Percentiles rank a stretch among this genome's conserved stretches.
Conservation (phyloP, 2,329 filamentous ascomycete genomes). For the Aspergillus sp. region DNA sequence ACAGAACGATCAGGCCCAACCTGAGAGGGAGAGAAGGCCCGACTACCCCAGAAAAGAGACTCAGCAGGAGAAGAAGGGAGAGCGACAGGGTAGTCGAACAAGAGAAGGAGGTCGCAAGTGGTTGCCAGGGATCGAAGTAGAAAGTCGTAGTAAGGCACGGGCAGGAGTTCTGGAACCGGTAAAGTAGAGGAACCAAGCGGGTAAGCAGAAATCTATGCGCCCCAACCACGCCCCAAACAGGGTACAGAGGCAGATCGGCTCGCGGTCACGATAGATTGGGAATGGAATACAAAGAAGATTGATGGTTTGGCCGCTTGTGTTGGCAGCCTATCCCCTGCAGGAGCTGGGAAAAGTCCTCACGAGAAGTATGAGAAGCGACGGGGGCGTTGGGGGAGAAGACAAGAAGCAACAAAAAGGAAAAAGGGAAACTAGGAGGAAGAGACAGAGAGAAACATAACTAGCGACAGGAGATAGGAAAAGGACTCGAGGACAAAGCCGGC, state of each 20-base stretch:
- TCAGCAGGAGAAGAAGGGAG: background rate
- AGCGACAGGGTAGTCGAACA: conserved; percentile 9
- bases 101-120: conserved; percentile 21
- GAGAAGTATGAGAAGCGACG: conserved; percentile 13
- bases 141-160: conserved; percentile 15
- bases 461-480: background rate
- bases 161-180: conserved; percentile 16
- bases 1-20: conserved; percentile 3
- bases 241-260: background rate
- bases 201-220: conserved; percentile 20
- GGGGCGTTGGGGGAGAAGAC: conserved; percentile 13
- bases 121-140: conserved; percentile 33
- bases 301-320: conserved; percentile 1
- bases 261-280: background rate
- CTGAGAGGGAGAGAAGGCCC: background rate
- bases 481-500: background rate
- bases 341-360: conserved; percentile 4
- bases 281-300: conserved; percentile 3
- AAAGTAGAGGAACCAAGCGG: conserved; percentile 21
- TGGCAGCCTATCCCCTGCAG: background rate
- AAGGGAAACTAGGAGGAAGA: background rate
- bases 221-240: conserved; percentile 10
- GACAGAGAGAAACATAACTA: conserved; percentile 4
- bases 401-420: background rate
- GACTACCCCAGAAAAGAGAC: background rate